Percentiles rank a stretch among this genome's conserved stretches.
Evolutionary conservation across 257 asterid species (phyloP).

Genomic region (Gentiana macrophylla): DNA sequence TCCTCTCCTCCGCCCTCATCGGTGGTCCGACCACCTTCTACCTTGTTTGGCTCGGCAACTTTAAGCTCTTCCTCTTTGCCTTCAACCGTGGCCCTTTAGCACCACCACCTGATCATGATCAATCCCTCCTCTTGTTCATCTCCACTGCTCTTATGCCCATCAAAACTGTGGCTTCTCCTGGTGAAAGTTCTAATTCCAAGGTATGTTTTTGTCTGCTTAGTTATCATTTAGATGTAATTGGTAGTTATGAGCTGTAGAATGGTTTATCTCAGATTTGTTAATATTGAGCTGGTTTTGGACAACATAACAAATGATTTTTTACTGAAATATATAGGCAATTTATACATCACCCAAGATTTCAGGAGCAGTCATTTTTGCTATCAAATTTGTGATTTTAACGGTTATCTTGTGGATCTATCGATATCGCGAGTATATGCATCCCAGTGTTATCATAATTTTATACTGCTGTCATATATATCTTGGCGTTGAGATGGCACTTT

Average conservation of each 20-base stretch:
- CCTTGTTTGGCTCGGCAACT: conserved; percentile 69
- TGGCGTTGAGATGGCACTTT: conserved; percentile 28
- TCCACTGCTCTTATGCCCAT: conserved; percentile 51
- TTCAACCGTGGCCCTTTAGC: conserved; percentile 44
- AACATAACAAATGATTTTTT: background rate
- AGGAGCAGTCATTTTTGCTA: background rate
- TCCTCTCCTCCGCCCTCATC: conserved; percentile 33
- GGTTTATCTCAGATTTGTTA: background rate
- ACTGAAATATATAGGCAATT: no score
- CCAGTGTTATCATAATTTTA: background rate
- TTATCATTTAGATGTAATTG: background rate
- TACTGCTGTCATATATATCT: conserved; percentile 32
- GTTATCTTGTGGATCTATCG: conserved; percentile 10
- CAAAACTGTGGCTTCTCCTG: conserved; percentile 13
- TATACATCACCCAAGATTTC: background rate
- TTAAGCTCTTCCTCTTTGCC: conserved; percentile 62
- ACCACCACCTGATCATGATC: background rate
- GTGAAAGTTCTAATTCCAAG: background rate
- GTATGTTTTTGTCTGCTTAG: background rate
- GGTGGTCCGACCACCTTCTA: conserved; percentile 31
- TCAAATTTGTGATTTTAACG: conserved; percentile 18
- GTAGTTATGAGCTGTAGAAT: no score
- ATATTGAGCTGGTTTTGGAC: background rate
- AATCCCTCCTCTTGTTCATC: conserved; percentile 42
- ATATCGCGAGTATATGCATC: conserved; percentile 3